Conservation (phyloP, 2,329 filamentous ascomycete species). For the Diaporthe capsici region DNA sequence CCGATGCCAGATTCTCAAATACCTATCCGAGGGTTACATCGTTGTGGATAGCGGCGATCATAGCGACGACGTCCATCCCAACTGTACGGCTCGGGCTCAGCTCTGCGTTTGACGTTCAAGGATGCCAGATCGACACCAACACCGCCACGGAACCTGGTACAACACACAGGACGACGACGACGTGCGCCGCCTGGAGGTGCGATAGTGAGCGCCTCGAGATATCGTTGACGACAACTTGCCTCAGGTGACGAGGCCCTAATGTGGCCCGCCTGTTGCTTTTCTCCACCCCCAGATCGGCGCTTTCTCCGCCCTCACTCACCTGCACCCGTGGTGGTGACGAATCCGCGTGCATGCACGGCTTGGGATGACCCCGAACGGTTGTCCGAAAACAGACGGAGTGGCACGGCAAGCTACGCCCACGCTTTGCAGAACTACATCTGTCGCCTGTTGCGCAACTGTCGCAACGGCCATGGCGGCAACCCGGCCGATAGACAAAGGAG, state of each 20-base stretch:
- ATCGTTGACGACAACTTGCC: constrained; percentile 7
- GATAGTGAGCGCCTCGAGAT: neutral
- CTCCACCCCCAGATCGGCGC: constrained; percentile 6
- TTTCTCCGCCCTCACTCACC: neutral
- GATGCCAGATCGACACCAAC: constrained; percentile 21
- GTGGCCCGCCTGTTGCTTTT: neutral
- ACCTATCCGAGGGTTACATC: constrained; percentile 35
- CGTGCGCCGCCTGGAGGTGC: neutral
- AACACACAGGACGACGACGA: constrained; percentile 23
- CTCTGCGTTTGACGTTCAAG: constrained; percentile 37
- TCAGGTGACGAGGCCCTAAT: constrained; percentile 18
- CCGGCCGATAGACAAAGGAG: constrained; percentile 11
- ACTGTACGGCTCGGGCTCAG: constrained; percentile 33
- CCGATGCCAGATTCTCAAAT: constrained; percentile 28
- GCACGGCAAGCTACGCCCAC: neutral
- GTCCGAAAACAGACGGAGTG: constrained; percentile 9
- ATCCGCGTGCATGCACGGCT: neutral
- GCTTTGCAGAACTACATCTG: neutral
- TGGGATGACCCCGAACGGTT: neutral
- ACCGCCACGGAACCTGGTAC: neutral
- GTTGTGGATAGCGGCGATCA: constrained; percentile 37
- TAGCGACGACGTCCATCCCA: constrained; percentile 36
- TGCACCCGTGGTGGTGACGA: neutral
- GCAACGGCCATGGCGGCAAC: constrained; percentile 29
- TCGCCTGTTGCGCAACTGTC: constrained; percentile 8